Base-by-base conservation (phyloP, 345 rosid species). In the Kernera saxatilis region DNA sequence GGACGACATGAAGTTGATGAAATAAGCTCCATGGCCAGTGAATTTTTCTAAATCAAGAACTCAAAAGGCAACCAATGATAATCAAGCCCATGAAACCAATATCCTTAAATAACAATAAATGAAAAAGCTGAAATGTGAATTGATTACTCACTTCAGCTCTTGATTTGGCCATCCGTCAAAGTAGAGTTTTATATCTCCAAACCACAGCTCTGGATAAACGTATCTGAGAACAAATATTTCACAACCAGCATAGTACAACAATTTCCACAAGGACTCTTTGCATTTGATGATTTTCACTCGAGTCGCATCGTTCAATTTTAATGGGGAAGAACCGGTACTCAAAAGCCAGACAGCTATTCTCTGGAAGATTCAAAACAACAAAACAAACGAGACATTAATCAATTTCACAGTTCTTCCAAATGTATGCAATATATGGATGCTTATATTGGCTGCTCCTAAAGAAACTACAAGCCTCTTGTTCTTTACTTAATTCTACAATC, bases 251-350 rank as follows among this genome's bases (percentile, higher is more conserved):
- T 83, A 92, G 75, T 87, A 89, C 35, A 80, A 71, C 51, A 92
- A 69, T 78, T 92, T 92, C 95, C 96, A 90, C 91, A 92, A 51
- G 29, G 96, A 90, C 55, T 90, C 95, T 35, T 87, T 81, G 74
- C 87, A 83, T 81, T 92, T 90, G 23, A 57, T 67, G 67, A 88
- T 63, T 66, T 86, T 86, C 21, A 81, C 88, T 12, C 33, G 60
- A 41, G 79, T 76, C 44, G 84, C 76, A 36, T 86, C 82, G 46
- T 82, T 79, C 22, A 84, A 6, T 71, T 78, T 77, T 82, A 53
- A 69, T 46, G 13, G 80, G 68, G 57, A 62, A 39, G 74, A 72
- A 59, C 81, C 83, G 10, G 70, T 60, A 5, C 39, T 45, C 77
- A 81, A 66, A 64, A 89, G 81, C 91, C 89, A 79, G 46, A 80